A percentile compares a stretch with the other conserved stretches of the same genome.
Evolutionary conservation across 163 green algal species (phyloP).

Genomic region (Scenedesmus sp.): DNA sequence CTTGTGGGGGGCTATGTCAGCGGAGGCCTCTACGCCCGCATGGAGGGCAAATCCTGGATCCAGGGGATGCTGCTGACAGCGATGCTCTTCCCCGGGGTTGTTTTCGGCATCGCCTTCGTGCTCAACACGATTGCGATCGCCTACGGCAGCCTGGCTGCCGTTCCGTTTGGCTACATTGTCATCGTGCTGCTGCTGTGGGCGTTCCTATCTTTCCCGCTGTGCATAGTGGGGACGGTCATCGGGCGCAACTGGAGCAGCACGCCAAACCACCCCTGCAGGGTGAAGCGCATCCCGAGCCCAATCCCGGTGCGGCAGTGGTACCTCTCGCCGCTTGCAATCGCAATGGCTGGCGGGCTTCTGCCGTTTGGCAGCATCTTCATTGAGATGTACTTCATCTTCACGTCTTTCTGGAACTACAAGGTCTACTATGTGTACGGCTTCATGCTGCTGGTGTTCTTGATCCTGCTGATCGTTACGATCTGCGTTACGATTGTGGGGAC

Average conservation of each 20-base stretch:
- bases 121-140: slow-evolving; percentile 98
- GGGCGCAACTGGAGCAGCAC: slow-evolving; percentile 90
- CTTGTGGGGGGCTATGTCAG: slow-evolving; percentile 89
- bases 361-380: slow-evolving; percentile 99
- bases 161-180: slow-evolving; percentile 95
- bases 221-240: slow-evolving; percentile 91
- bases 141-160: slow-evolving; percentile 93
- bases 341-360: slow-evolving; percentile 89
- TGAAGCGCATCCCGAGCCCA: slow-evolving; percentile 97
- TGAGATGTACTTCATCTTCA: slow-evolving; percentile 99
- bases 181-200: slow-evolving; percentile 95
- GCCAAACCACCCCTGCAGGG: slow-evolving; percentile 89
- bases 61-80: slow-evolving; percentile 85
- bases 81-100: slow-evolving; percentile 78
- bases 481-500: slow-evolving; percentile 97
- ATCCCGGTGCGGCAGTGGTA: slow-evolving; percentile 95
- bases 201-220: slow-evolving; percentile 96
- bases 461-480: slow-evolving; percentile 93
- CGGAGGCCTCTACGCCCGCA: slow-evolving; percentile 90
- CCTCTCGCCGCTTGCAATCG: slow-evolving; percentile 84
- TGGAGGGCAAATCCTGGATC: slow-evolving; percentile 88
- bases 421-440: slow-evolving; percentile 99
- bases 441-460: slow-evolving; percentile 97
- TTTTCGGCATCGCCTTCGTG: slow-evolving; percentile 90
- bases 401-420: slow-evolving; percentile 98